Conservation (phyloP, 257 asterid genomes). For the Solanum etuberosum region DNA sequence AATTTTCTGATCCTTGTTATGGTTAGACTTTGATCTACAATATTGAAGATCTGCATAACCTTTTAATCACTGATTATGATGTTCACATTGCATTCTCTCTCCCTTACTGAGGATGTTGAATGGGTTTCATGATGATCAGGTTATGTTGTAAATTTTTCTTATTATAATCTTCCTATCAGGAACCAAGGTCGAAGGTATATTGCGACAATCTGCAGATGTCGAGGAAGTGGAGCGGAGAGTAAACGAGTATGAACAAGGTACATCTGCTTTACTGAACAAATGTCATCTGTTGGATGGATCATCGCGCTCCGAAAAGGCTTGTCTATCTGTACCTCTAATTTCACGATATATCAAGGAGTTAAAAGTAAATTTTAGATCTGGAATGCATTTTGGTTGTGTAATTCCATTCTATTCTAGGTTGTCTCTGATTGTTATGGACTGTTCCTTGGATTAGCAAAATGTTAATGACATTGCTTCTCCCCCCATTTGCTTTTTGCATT, state of each 20-base stretch:
- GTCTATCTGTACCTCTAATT: not conserved
- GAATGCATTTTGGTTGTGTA: not conserved
- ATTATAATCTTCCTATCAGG: slow-evolving; percentile 27
- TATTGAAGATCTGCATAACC: not conserved
- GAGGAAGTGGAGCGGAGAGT: slow-evolving; percentile 87
- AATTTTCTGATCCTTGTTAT: not conserved
- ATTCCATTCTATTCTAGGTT: not conserved
- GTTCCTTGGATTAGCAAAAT: not conserved
- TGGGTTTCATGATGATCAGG: not conserved
- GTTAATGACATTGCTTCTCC: not conserved
- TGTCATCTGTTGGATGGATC: not conserved
- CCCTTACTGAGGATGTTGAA: not conserved
- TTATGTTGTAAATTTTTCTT: not conserved
- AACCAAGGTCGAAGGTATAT: slow-evolving; percentile 67
- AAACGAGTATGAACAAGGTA: slow-evolving; percentile 84
- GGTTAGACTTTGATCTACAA: not conserved
- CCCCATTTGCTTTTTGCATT: not conserved
- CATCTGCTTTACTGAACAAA: not conserved
- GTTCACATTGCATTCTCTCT: not conserved
- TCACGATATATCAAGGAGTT: not conserved
- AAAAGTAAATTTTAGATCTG: not conserved
- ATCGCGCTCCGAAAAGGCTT: not conserved
- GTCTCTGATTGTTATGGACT: not conserved
- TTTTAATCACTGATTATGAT: not conserved
- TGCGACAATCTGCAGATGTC: slow-evolving; percentile 82